phyloP scores from a whole-genome alignment of 2,329 filamentous ascomycete genomes.

The Chaetomium strumarium region DNA sequence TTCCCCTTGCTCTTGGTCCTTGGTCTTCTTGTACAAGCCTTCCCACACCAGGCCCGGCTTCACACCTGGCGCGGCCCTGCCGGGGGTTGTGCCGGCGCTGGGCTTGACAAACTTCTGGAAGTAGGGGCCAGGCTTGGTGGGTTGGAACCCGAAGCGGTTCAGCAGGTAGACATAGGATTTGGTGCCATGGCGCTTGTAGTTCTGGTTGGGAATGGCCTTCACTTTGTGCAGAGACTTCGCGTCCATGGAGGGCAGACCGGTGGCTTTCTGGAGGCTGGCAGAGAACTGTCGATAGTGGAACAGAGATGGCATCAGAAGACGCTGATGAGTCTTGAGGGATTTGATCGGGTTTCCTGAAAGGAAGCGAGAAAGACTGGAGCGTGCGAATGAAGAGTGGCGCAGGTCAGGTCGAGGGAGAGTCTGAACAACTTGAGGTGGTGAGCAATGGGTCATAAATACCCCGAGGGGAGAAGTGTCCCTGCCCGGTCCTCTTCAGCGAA shows the following conservation, averaged over 20 bases:
- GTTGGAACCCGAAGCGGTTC: constrained; percentile 57
- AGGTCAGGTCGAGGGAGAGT: too few relatives aligned
- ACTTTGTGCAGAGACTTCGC: constrained; percentile 38
- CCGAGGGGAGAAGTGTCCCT: too few relatives aligned
- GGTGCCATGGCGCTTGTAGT: constrained; percentile 52
- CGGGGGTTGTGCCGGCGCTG: constrained; percentile 16
- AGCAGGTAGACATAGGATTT: constrained; percentile 59
- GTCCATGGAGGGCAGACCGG: constrained; percentile 29
- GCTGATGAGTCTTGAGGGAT: not conserved
- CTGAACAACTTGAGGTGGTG: too few relatives aligned
- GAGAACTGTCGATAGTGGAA: not conserved
- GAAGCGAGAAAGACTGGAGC: not conserved
- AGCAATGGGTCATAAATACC: too few relatives aligned
- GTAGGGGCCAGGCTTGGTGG: constrained; percentile 59
- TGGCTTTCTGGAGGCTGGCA: not conserved
- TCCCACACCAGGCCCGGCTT: constrained; percentile 38
- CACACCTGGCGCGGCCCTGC: constrained; percentile 36
- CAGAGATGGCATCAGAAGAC: not conserved
- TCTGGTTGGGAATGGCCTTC: constrained; percentile 49
- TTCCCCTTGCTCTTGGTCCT: constrained; percentile 36
- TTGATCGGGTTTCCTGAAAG: not conserved
- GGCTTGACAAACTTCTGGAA: constrained; percentile 42
- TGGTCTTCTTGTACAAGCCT: constrained; percentile 43
- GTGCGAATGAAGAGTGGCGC: too few relatives aligned
- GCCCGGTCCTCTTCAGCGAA: too few relatives aligned